Percentiles rank a stretch among this genome's conserved stretches.
Conservation (phyloP, 805 yeast genomes). For the Lachancea meyersii region DNA sequence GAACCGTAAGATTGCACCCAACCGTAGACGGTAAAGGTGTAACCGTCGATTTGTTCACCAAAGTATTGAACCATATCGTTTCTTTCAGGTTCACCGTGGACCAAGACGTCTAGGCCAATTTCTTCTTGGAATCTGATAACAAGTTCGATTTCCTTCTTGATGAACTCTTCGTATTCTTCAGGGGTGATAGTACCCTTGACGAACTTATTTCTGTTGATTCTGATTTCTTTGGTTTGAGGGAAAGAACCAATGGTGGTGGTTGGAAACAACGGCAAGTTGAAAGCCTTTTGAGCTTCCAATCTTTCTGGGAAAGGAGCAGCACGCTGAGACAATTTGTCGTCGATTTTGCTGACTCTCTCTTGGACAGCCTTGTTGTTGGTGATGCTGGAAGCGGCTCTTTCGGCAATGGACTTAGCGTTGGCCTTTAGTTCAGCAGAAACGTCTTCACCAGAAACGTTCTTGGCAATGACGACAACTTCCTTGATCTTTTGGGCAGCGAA, state of each 20-base stretch:
- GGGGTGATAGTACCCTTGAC: conserved; percentile 93
- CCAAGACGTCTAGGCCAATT: conserved; percentile 94
- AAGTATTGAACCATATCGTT: conserved; percentile 99
- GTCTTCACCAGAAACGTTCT: conserved; percentile 76
- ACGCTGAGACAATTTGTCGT: conserved; percentile 76
- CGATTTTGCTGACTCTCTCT: conserved; percentile 73
- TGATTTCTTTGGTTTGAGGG: conserved; percentile 99
- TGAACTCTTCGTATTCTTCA: conserved; percentile 93
- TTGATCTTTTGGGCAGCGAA: conserved; percentile 93
- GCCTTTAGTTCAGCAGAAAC: conserved; percentile 74
- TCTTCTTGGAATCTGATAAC: conserved; percentile 99
- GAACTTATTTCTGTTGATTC: conserved; percentile 97
- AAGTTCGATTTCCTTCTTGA: conserved; percentile 90
- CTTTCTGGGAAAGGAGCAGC: conserved; percentile 80
- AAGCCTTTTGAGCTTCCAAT: conserved; percentile 76
- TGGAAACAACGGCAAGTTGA: conserved; percentile 97
- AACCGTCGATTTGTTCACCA: conserved; percentile 98
- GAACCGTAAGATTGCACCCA: conserved; percentile 99
- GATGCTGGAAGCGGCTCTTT: conserved; percentile 80
- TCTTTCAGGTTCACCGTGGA: conserved; percentile 99
- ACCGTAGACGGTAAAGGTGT: conserved; percentile 97
- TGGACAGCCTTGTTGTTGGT: conserved; percentile 90
- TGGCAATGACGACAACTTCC: conserved; percentile 89
- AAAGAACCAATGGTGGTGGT: conserved; percentile 99
- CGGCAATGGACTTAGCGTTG: conserved; percentile 77